Conservation (phyloP, 306 rosid species). For the Castanea mollissima region DNA sequence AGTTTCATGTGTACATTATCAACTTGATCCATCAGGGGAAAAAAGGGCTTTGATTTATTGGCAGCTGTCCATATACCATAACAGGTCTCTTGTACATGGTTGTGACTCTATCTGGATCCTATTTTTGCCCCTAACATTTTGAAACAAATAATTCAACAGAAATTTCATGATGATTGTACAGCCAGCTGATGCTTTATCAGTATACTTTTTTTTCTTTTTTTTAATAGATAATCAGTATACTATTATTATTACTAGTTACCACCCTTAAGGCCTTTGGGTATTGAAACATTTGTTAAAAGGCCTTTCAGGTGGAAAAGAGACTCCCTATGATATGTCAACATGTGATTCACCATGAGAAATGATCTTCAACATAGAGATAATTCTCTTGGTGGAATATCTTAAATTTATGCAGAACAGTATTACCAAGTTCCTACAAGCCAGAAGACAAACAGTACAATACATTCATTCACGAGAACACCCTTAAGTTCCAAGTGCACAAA, state of each 20-base stretch:
- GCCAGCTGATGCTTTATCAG: neutral
- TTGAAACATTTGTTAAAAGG: neutral
- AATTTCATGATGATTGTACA: neutral
- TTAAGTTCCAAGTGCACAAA: neutral
- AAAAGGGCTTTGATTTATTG: neutral
- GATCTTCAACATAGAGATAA: neutral
- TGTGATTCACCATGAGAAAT: neutral
- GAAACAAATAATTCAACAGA: neutral
- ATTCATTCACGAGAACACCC: neutral
- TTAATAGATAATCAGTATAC: too few relatives aligned
- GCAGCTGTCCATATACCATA: neutral
- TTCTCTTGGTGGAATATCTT: neutral
- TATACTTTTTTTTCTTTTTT: neutral
- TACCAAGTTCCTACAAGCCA: neutral
- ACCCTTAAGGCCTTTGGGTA: neutral
- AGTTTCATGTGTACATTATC: neutral
- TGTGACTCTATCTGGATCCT: neutral
- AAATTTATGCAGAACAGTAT: neutral
- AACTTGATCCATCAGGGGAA: neutral
- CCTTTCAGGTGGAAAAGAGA: neutral
- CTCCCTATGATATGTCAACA: neutral
- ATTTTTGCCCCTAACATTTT: neutral
- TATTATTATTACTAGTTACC: too few relatives aligned
- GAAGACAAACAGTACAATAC: neutral
- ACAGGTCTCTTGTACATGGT: neutral